Evolutionary conservation across 1,139 yeast genomes (phyloP).

Genomic region (Taphrina betulina): DNA sequence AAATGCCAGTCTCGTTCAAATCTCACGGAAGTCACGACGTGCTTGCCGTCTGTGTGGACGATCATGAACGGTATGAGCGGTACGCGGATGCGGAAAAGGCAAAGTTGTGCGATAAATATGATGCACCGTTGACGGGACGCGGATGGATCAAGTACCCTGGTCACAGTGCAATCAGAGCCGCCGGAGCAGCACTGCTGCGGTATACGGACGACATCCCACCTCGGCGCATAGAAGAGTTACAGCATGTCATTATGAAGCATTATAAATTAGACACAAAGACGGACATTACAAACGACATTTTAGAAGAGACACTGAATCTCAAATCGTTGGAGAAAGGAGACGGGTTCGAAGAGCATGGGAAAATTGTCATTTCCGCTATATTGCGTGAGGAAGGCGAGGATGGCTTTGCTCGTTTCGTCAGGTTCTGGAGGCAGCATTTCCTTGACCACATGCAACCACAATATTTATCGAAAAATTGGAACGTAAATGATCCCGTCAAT

Average conservation of each 20-base stretch:
- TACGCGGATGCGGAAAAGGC: constrained; percentile 1
- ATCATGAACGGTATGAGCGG: constrained; percentile 8
- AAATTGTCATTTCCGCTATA: constrained; percentile 2
- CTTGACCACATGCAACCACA: constrained; percentile 9
- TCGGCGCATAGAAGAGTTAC: not conserved
- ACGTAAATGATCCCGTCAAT: constrained; percentile 15
- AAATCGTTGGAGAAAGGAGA: constrained; percentile 1
- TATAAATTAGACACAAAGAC: not conserved
- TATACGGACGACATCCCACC: not conserved
- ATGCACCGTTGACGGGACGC: constrained; percentile 12
- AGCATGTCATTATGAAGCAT: not conserved
- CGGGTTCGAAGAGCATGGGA: constrained; percentile 7
- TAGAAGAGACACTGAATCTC: not conserved
- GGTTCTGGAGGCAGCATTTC: constrained; percentile 16
- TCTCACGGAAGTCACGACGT: constrained; percentile 24
- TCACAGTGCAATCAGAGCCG: not conserved
- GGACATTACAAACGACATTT: not conserved
- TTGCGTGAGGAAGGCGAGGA: not conserved
- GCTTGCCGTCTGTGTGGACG: not conserved
- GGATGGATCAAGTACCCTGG: constrained; percentile 10
- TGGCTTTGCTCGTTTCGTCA: constrained; percentile 7
- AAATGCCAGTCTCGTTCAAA: constrained; percentile 15
- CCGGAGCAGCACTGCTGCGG: constrained; percentile 18
- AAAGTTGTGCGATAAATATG: constrained; percentile 1
- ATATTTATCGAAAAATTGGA: not conserved